A percentile compares a stretch with the other conserved stretches of the same genome.
Evolutionary conservation across 2,329 filamentous ascomycete genomes (phyloP).

Genomic region (Penicillium italicum): DNA sequence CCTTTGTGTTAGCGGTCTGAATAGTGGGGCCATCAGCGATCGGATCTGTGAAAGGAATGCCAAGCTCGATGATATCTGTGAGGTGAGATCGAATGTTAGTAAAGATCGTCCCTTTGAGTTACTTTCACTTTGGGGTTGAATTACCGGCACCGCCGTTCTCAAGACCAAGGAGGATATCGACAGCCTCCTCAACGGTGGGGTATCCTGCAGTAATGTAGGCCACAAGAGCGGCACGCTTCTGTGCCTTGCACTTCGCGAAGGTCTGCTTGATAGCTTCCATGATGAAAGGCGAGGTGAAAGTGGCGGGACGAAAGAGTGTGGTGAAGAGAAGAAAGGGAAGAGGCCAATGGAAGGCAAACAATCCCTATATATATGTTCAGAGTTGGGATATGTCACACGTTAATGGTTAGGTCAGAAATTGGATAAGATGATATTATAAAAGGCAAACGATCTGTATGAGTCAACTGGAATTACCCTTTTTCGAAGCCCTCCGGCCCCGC

Average conservation of each 20-base stretch:
- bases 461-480: conserved; percentile 16
- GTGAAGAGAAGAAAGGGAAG: neutral
- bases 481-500: conserved; percentile 9
- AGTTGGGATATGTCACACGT: neutral
- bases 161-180: conserved; percentile 80
- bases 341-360: conserved; percentile 8
- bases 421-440: neutral
- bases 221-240: conserved; percentile 73
- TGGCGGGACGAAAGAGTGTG: conserved; percentile 11
- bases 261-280: conserved; percentile 56
- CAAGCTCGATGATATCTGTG: conserved; percentile 88
- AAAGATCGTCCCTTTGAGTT: neutral
- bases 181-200: conserved; percentile 75
- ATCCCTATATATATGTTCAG: neutral
- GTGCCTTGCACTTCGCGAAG: conserved; percentile 56
- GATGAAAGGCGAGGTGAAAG: conserved; percentile 9
- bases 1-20: conserved; percentile 88
- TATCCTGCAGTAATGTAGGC: conserved; percentile 96
- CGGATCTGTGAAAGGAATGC: conserved; percentile 94
- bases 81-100: conserved; percentile 14
- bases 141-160: conserved; percentile 87
- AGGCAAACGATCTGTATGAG: conserved; percentile 7
- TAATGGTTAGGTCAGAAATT: neutral
- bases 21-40: conserved; percentile 98
- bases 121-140: conserved; percentile 21